A percentile compares a stretch with the other conserved stretches of the same genome.
phyloP scores from a whole-genome alignment of 129 eudicot genomes.

The Helichrysum umbraculigerum region DNA sequence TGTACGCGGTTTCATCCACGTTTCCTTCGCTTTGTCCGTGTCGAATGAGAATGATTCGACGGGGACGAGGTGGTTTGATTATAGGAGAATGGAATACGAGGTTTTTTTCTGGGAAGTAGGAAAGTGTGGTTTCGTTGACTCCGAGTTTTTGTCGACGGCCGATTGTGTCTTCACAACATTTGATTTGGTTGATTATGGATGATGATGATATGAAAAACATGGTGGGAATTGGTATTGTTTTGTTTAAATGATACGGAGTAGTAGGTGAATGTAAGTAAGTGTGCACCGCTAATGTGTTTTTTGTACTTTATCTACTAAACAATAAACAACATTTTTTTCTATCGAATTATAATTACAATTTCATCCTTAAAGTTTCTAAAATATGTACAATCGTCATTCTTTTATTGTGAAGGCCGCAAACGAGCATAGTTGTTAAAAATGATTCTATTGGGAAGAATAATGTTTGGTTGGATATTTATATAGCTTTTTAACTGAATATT shows the following conservation, averaged over 20 bases:
- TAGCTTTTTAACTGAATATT: no score
- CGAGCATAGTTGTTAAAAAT: no score
- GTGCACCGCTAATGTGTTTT: not conserved
- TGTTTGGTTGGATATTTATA: no score
- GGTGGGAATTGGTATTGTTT: not conserved
- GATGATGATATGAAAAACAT: slow-evolving; percentile 35
- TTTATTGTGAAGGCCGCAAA: no score
- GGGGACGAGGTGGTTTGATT: slow-evolving; percentile 66
- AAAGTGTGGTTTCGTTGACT: slow-evolving; percentile 20
- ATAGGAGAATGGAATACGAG: slow-evolving; percentile 19
- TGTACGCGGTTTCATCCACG: slow-evolving; percentile 66
- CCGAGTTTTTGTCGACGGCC: slow-evolving; percentile 30
- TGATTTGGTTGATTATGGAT: slow-evolving; percentile 24
- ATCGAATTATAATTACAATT: not conserved
- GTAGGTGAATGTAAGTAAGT: not conserved
- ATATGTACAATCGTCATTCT: no score
- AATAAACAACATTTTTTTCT: not conserved
- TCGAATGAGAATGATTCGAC: slow-evolving; percentile 68
- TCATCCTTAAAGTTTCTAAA: not conserved
- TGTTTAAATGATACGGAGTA: not conserved
- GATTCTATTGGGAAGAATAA: no score
- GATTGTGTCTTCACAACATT: slow-evolving; percentile 42
- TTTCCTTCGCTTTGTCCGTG: slow-evolving; percentile 90
- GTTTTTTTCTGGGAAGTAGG: slow-evolving; percentile 42
- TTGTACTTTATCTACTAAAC: not conserved